phyloP scores from a whole-genome alignment of 1,284 basidiomycete species.

The Gymnopus androsaceus region DNA sequence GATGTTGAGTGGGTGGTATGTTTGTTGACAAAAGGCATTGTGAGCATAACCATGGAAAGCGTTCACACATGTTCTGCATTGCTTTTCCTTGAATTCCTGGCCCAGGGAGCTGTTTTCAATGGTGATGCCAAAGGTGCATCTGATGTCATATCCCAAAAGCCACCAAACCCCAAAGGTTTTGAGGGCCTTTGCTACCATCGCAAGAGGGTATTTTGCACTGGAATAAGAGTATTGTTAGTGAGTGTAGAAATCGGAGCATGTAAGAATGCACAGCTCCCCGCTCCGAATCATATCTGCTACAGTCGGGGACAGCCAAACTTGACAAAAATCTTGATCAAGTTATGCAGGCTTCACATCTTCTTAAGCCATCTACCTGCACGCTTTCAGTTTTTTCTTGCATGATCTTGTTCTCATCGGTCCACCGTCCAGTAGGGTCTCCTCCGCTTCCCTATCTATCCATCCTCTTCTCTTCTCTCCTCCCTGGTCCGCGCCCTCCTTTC shows the following conservation, averaged over 20 bases:
- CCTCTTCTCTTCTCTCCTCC: slow-evolving; percentile 6
- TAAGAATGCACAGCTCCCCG: slow-evolving; percentile 33
- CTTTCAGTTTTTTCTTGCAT: too few species aligned
- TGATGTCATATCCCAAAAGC: slow-evolving; percentile 37
- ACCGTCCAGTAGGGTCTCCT: too few species aligned
- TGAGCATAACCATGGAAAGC: slow-evolving; percentile 34
- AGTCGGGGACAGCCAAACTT: slow-evolving; percentile 31
- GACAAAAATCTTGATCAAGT: slow-evolving; percentile 36
- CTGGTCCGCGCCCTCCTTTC: not conserved
- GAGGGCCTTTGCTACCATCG: slow-evolving; percentile 27
- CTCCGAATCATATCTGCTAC: slow-evolving; percentile 38
- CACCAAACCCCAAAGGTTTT: slow-evolving; percentile 23
- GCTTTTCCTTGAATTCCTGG: slow-evolving; percentile 29
- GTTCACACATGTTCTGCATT: slow-evolving; percentile 4
- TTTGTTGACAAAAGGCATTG: slow-evolving; percentile 32
- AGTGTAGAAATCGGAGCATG: not conserved
- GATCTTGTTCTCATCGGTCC: too few species aligned
- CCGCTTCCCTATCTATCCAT: slow-evolving; percentile 4
- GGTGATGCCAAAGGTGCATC: slow-evolving; percentile 31
- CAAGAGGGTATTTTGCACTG: slow-evolving; percentile 39
- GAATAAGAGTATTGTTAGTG: not conserved
- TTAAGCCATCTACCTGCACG: slow-evolving; percentile 23
- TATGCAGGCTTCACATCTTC: slow-evolving; percentile 32
- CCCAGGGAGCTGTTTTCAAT: slow-evolving; percentile 29
- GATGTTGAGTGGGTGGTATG: slow-evolving; percentile 32